Percentiles rank a stretch among this genome's conserved stretches.
These are phyloP conservation scores for Lentinula sp. DNA, from an alignment of 768 basidiomycete species.

Conservation along the genomic window DNA sequence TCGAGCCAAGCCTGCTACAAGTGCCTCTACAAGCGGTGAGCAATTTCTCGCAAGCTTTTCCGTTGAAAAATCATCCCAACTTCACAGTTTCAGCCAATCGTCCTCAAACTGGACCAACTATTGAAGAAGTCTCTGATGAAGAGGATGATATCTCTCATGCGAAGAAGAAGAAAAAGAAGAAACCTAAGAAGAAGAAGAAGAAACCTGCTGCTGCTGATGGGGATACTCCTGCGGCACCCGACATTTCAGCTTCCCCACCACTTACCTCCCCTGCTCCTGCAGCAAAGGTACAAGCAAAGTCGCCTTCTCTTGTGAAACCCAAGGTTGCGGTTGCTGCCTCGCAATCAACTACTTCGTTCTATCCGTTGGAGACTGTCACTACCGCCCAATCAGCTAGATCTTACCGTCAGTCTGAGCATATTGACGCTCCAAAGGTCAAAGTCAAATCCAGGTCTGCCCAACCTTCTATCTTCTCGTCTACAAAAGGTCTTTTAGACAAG, in stretches of 20 bases:
- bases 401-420: conserved; percentile 52
- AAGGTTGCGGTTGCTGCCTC: conserved; percentile 12
- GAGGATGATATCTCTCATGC: conserved; percentile 31
- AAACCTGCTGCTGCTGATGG: conserved; percentile 21
- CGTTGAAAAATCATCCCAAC: neutral
- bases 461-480: conserved; percentile 40
- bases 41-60: neutral
- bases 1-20: neutral
- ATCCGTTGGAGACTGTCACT: conserved; percentile 34
- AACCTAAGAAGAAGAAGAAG: conserved; percentile 66
- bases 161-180: conserved; percentile 73
- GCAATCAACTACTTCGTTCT: conserved; percentile 26
- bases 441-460: conserved; percentile 64
- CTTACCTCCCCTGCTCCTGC: conserved; percentile 11
- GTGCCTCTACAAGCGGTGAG: neutral
- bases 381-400: conserved; percentile 65
- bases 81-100: conserved; percentile 17
- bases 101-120: conserved; percentile 35
- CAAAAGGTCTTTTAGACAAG: conserved; percentile 42
- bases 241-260: conserved; percentile 1
- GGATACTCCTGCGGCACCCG: conserved; percentile 10
- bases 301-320: conserved; percentile 14
- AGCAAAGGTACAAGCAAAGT: conserved; percentile 6
- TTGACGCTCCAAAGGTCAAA: conserved; percentile 51
- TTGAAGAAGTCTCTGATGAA: conserved; percentile 74